Evolutionary conservation across 108 stramenopile genomes (phyloP), one percentile per base, ranked within the genome.

Genomic region (Epipyxis sp.): DNA sequence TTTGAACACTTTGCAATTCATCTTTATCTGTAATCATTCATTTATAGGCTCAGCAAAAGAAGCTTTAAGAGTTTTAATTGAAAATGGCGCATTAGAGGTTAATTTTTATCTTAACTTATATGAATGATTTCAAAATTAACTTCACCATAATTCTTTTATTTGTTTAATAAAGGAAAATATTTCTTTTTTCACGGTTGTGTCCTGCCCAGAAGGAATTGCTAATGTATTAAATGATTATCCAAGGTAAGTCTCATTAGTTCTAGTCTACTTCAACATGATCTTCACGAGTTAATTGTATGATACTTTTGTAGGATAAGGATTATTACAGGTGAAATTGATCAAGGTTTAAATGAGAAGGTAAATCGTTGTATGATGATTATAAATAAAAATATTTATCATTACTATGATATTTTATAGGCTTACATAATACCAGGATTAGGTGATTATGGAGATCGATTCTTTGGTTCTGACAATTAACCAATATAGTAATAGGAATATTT

Each of bases 351-450:
- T 81, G 95, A 91, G 39, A 50, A 50, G 46, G 46, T 50, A 67
- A 43, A 50, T 50, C 20, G 20, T 13, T 20, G 13, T 67, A 20
- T 67, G 13, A 13, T 20, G 6, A 13, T 67, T 20, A 6, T 43
- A 13, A 39, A 6, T 67, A 6, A 13, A 13, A 20, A 42, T 39
- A 13, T 20, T 42, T 13, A 67, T 67, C 13, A 13, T 67, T 67
- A 13, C 13, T 67, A 6, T 67, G 65, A 20, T 50, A 13, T 50
- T 50, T 50, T 6, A 20, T 85, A 93, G 1, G 95, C 94, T 74
- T 99, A 81, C 81, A 98, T 98, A 77, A 87, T 99, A 45, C 98
- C 98, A 0, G 98, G 98, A 0, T 78, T 99, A 16, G 98, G 98
- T 1, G 96, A 96, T 86, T 99, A 91, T 82, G 98, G 98, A 0